Evolutionary conservation across 257 asterid genomes (phyloP), one percentile per base, ranked within the genome.

Genomic region (Orobanche coerulescens): DNA sequence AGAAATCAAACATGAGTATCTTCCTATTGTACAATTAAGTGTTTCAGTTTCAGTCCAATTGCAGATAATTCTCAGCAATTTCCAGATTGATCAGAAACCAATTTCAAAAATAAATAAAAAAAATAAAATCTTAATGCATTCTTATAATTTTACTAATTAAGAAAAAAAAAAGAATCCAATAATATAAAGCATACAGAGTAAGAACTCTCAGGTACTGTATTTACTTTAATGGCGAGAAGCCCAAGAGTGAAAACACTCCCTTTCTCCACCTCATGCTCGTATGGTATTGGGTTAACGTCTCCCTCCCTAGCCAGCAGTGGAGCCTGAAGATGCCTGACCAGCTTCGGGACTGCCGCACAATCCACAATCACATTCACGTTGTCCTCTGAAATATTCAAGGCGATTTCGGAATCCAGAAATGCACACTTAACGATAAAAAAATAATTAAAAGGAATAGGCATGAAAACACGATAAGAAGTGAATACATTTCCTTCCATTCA

Each of bases 231-330:
- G 36, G 95, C 90, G 56, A 88, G 93, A 65, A 88, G 93, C 14
- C 96, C 95, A 25, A 88, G 85, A 7, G 88, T 77, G 62, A 85
- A 78, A 50, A 90, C 96, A 64, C 88, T 78, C 73, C 88, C 95
- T 67, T 85, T 88, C 81, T 85, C 96, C 73, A 81, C 93, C 81
- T 88, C 96, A 6, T 85, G 95, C 74, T 83, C 85, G 54, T 71
- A 72, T 0, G 76, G 77, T 34, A 40, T 67, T 24, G 44, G 58
- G 20, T 43, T 78, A 49, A 61, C 42, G 33, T 74, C 86, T 9
- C 79, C 80, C 50, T 76, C 90, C 28, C 71, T 69, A 40, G 11
- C 47, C 15, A 70, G 66, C 12, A 66, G 73, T 20, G 86, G 93
- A 33, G 80, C 74, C 80, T 76, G 79, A 56, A 88, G 83, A 74